Percentiles rank a stretch among this genome's conserved stretches.
phyloP scores from a whole-genome alignment of 2,329 filamentous ascomycete genomes.

The Cryoendolithus antarcticus region DNA sequence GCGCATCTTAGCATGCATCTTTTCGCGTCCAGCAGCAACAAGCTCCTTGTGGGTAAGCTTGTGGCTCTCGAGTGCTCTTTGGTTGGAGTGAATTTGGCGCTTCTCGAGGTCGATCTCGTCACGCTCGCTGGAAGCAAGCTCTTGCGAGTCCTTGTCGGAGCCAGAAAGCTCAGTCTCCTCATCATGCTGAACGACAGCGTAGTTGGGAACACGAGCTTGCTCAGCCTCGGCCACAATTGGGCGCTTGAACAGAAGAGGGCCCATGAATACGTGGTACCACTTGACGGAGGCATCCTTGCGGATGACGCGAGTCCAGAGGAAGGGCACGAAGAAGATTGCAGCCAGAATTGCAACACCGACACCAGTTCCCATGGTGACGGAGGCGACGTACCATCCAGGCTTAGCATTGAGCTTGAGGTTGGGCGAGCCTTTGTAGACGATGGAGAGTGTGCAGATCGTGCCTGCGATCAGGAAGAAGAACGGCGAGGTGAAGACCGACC shows the following conservation, averaged over 20 bases:
- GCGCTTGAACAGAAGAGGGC: slow-evolving; percentile 37
- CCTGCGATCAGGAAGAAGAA: slow-evolving; percentile 38
- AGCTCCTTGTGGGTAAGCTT: slow-evolving; percentile 52
- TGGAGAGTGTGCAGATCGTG: slow-evolving; percentile 43
- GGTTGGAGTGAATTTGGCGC: slow-evolving; percentile 20
- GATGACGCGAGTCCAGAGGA: slow-evolving; percentile 20
- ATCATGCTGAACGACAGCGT: slow-evolving; percentile 61
- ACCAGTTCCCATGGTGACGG: slow-evolving; percentile 35
- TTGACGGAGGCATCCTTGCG: slow-evolving; percentile 19
- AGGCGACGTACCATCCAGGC: slow-evolving; percentile 32
- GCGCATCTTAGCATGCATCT: slow-evolving; percentile 51
- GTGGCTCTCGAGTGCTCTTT: slow-evolving; percentile 24
- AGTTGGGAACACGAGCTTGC: slow-evolving; percentile 54
- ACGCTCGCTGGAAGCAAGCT: not conserved
- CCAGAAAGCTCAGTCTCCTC: slow-evolving; percentile 25
- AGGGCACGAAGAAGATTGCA: slow-evolving; percentile 27
- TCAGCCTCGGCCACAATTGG: slow-evolving; percentile 42
- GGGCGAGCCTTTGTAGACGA: slow-evolving; percentile 40
- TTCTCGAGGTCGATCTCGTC: slow-evolving; percentile 3
- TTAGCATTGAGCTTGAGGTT: slow-evolving; percentile 33
- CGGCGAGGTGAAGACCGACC: slow-evolving; percentile 37
- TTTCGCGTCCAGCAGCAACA: slow-evolving; percentile 42
- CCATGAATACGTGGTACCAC: slow-evolving; percentile 22
- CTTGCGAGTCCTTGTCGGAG: not conserved
- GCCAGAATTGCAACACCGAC: slow-evolving; percentile 29